Percentiles rank a stretch among this genome's conserved stretches.
Evolutionary conservation across 2,329 filamentous ascomycete species (phyloP).

Genomic region (Ophiostoma sp.): DNA sequence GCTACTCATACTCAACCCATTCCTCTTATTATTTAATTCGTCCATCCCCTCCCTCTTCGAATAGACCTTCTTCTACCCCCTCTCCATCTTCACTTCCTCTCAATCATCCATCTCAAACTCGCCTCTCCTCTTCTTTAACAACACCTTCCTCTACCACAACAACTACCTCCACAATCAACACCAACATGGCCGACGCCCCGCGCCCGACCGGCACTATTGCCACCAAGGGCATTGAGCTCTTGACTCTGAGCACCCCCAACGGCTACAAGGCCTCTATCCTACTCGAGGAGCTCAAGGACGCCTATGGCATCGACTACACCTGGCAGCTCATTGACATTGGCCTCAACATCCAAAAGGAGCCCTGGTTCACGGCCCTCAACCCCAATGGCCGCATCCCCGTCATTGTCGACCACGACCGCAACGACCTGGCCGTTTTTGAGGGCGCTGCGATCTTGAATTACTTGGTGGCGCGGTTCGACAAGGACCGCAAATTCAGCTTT

Average conservation of each 20-base stretch:
- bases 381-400: constrained; percentile 68
- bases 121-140: background rate
- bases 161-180: background rate
- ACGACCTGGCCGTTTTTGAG: constrained; percentile 68
- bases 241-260: constrained; percentile 51
- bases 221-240: constrained; percentile 63
- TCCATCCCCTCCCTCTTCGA: background rate
- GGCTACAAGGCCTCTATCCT: constrained; percentile 58
- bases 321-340: constrained; percentile 59
- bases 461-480: constrained; percentile 57
- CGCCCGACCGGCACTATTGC: constrained; percentile 58
- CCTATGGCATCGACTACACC: constrained; percentile 62
- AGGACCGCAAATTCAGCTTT: constrained; percentile 34
- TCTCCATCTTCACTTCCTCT: background rate
- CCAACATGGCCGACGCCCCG: constrained; percentile 37
- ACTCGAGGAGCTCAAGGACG: constrained; percentile 66
- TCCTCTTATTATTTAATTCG: background rate
- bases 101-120: background rate
- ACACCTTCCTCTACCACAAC: background rate
- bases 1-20: background rate
- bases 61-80: background rate
- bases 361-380: constrained; percentile 63
- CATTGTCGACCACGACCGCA: constrained; percentile 65
- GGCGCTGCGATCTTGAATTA: constrained; percentile 59
- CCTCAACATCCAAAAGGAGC: constrained; percentile 66